phyloP scores from a whole-genome alignment of 305 asterid genomes.

The Fraxinus angustifolia region DNA sequence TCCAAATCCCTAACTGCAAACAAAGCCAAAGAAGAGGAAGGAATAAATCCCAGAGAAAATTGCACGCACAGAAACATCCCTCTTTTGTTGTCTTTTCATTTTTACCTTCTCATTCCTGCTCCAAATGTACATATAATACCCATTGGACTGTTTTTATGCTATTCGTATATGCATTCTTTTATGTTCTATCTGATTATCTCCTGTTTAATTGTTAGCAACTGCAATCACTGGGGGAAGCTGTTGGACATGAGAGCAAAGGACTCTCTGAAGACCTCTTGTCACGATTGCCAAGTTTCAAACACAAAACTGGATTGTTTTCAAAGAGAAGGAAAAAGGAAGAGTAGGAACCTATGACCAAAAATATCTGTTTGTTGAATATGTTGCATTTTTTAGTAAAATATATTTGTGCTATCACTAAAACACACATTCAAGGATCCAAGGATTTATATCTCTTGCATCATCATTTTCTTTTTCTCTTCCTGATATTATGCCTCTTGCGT shows the following conservation, averaged over 20 bases:
- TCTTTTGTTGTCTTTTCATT: neutral
- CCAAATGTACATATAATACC: neutral
- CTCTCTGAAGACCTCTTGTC: conserved; percentile 60
- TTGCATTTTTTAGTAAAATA: neutral
- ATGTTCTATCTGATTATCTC: neutral
- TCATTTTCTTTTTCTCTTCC: neutral
- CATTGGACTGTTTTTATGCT: neutral
- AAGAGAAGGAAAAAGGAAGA: conserved; percentile 61
- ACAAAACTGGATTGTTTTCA: conserved; percentile 60
- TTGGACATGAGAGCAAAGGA: conserved; percentile 74
- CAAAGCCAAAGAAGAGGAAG: neutral
- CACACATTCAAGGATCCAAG: neutral
- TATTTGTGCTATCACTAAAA: neutral
- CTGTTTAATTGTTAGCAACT: conserved; percentile 45
- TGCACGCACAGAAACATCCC: neutral
- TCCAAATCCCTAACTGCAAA: neutral
- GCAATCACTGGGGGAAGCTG: conserved; percentile 69
- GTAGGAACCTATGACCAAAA: conserved; percentile 36
- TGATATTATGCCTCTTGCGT: neutral
- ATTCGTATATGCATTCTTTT: neutral
- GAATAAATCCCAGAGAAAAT: neutral
- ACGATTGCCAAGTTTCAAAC: conserved; percentile 66
- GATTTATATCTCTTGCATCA: neutral
- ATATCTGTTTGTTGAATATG: neutral
- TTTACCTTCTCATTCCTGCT: neutral